A percentile compares a stretch with the other conserved stretches of the same genome.
Conservation (phyloP, 176 grass and related monocot genomes). For the Avena eriantha region DNA sequence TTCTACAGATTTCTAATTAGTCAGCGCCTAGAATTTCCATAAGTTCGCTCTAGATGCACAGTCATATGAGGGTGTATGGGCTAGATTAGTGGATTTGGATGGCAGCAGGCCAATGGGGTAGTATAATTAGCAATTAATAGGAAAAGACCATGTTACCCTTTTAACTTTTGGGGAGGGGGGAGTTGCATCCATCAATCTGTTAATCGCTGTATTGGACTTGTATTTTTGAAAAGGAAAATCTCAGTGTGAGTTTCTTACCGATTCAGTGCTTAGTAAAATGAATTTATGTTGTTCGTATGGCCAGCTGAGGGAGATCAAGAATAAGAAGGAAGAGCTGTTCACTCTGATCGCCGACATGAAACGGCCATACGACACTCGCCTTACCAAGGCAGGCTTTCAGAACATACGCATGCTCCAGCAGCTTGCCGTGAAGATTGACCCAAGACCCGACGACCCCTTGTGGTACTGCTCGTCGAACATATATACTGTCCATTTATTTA, state of each 20-base stretch:
- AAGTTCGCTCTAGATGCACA: no score
- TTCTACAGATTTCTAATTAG: no score
- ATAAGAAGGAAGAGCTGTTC: neutral
- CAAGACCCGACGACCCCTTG: neutral
- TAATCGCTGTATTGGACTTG: neutral
- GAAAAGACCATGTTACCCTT: no score
- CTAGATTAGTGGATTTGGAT: no score
- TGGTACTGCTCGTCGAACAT: neutral
- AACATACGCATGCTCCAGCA: conserved; percentile 19
- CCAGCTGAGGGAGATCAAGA: conserved; percentile 3
- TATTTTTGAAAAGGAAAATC: neutral
- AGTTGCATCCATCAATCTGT: neutral
- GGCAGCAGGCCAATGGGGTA: no score
- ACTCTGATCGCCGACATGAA: neutral
- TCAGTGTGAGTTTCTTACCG: neutral
- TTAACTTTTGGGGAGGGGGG: no score
- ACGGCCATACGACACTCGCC: neutral
- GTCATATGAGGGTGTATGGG: no score
- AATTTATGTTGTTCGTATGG: neutral
- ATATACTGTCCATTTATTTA: neutral
- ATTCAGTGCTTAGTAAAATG: neutral
- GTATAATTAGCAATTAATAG: no score
- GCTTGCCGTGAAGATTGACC: neutral
- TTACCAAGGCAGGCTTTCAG: neutral
- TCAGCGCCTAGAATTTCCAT: no score